These are phyloP conservation scores for Lodderomyces parapsilosis DNA, from an alignment of 1,139 yeast species.

Conservation along the genomic window DNA sequence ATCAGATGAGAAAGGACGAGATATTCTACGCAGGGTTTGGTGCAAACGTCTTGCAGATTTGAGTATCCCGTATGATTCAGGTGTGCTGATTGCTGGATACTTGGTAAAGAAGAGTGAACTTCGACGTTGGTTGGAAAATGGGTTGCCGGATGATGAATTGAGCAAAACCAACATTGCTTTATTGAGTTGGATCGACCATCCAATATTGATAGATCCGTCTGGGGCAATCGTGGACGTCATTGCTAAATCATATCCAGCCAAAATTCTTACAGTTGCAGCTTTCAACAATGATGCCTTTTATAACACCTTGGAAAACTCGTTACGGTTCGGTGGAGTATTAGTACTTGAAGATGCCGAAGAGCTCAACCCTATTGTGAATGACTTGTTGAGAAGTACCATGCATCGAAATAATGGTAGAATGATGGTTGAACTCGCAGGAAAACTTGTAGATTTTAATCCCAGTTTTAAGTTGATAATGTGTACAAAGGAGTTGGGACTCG, in stretches of 20 bases:
- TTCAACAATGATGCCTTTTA: slow-evolving; percentile 70
- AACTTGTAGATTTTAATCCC: slow-evolving; percentile 65
- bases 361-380: slow-evolving; percentile 70
- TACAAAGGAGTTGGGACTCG: slow-evolving; percentile 56
- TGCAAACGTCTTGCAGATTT: slow-evolving; percentile 31
- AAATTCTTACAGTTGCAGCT: slow-evolving; percentile 57
- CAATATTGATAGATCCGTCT: slow-evolving; percentile 76
- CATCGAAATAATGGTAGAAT: slow-evolving; percentile 69
- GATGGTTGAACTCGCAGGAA: slow-evolving; percentile 59
- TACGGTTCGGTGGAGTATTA: slow-evolving; percentile 78
- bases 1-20: slow-evolving; percentile 54
- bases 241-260: slow-evolving; percentile 24
- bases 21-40: slow-evolving; percentile 40
- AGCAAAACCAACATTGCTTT: slow-evolving; percentile 70
- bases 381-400: slow-evolving; percentile 61
- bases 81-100: slow-evolving; percentile 32
- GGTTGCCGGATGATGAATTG: slow-evolving; percentile 57
- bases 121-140: slow-evolving; percentile 51
- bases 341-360: slow-evolving; percentile 77
- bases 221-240: slow-evolving; percentile 47
- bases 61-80: slow-evolving; percentile 42
- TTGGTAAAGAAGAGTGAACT: slow-evolving; percentile 40
- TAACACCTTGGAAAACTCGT: slow-evolving; percentile 73
- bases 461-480: slow-evolving; percentile 61
- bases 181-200: slow-evolving; percentile 38